Conservation (phyloP, 1,284 basidiomycete species). For the Exobasidium cylindrosporum region DNA sequence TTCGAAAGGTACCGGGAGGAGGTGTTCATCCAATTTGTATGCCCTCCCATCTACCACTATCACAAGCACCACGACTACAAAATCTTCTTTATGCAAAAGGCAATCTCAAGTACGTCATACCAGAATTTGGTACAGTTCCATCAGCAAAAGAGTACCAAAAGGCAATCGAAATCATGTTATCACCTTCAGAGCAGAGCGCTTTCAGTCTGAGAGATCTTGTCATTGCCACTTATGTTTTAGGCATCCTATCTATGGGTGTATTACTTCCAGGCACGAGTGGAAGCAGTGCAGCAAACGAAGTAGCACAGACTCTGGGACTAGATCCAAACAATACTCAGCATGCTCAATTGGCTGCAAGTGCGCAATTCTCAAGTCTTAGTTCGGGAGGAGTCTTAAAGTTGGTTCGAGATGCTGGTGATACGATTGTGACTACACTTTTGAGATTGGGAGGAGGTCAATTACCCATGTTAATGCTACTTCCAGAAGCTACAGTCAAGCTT, state of each 20-base stretch:
- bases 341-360: constrained; percentile 27
- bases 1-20: constrained; percentile 11
- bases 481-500: constrained; percentile 34
- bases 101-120: constrained; percentile 56
- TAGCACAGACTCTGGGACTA: constrained; percentile 38
- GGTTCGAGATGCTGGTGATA: constrained; percentile 40
- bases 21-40: constrained; percentile 22
- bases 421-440: constrained; percentile 31
- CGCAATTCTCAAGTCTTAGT: constrained; percentile 31
- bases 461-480: constrained; percentile 43
- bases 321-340: constrained; percentile 31
- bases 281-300: constrained; percentile 27
- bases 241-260: constrained; percentile 43
- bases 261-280: constrained; percentile 35
- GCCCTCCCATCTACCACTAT: constrained; percentile 45
- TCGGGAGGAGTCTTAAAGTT: constrained; percentile 43
- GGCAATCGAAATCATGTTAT: constrained; percentile 50
- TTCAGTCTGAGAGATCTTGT: constrained; percentile 45
- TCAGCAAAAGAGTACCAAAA: constrained; percentile 57
- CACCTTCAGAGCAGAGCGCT: constrained; percentile 24
- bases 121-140: constrained; percentile 30
- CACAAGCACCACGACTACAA: constrained; percentile 58
- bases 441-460: constrained; percentile 36
- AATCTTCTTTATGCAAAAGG: constrained; percentile 59
- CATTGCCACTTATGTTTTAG: constrained; percentile 42